Evolutionary conservation across 2,329 filamentous ascomycete genomes (phyloP).

Genomic region (Lachnellula occidentalis): DNA sequence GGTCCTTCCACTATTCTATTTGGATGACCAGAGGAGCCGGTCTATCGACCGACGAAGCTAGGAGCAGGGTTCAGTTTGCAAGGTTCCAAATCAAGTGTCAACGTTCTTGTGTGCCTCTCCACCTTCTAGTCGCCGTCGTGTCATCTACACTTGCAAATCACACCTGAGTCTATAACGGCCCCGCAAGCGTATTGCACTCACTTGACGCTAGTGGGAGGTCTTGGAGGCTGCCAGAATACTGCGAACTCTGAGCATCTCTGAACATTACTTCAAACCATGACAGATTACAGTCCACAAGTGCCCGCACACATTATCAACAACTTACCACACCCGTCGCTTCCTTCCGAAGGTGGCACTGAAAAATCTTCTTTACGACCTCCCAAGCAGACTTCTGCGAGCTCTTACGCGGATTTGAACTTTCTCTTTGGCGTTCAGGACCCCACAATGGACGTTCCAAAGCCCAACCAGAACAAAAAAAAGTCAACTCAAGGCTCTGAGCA

Average conservation of each 20-base stretch:
- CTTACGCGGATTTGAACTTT: slow-evolving; percentile 27
- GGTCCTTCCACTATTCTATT: background rate
- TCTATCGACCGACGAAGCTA: background rate
- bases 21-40: background rate
- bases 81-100: slow-evolving; percentile 1
- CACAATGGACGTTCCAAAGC: slow-evolving; percentile 25
- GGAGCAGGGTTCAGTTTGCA: slow-evolving; percentile 5
- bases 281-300: slow-evolving; percentile 7
- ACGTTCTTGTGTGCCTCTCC: slow-evolving; percentile 5
- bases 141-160: slow-evolving; percentile 9
- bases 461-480: slow-evolving; percentile 27
- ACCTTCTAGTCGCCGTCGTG: slow-evolving; percentile 5
- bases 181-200: slow-evolving; percentile 6
- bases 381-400: slow-evolving; percentile 25
- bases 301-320: slow-evolving; percentile 5
- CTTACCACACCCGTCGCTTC: slow-evolving; percentile 3
- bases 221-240: slow-evolving; percentile 1
- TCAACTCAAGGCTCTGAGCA: slow-evolving; percentile 24
- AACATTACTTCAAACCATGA: background rate
- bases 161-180: slow-evolving; percentile 4
- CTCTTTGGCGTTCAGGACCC: slow-evolving; percentile 27
- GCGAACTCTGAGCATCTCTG: background rate
- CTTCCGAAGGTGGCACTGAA: slow-evolving; percentile 3
- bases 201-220: slow-evolving; percentile 6
- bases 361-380: slow-evolving; percentile 7